Percentiles rank a stretch among this genome's conserved stretches.
Conservation (phyloP, 2,329 filamentous ascomycete genomes). For the Salinomyces thailandicus region DNA sequence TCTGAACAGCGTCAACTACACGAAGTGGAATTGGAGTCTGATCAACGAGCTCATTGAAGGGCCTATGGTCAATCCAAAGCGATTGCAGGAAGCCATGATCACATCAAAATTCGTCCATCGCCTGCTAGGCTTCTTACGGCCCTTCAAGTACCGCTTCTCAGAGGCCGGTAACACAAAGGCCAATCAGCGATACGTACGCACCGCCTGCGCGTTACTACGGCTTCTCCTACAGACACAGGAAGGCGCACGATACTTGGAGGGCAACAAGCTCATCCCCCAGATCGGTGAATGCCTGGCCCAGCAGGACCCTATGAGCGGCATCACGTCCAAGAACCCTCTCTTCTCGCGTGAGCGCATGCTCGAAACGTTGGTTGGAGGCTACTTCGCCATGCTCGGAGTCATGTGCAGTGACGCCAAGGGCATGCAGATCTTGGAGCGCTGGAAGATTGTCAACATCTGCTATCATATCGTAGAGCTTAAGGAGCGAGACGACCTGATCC, state of each 20-base stretch:
- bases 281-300: slow-evolving; percentile 93
- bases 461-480: slow-evolving; percentile 93
- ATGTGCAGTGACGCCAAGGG: slow-evolving; percentile 75
- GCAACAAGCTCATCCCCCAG: slow-evolving; percentile 88
- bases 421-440: slow-evolving; percentile 80
- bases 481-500: slow-evolving; percentile 83
- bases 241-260: slow-evolving; percentile 72
- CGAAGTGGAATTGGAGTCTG: slow-evolving; percentile 96
- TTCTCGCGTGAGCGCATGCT: slow-evolving; percentile 77
- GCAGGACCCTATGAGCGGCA: slow-evolving; percentile 68
- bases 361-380: slow-evolving; percentile 82
- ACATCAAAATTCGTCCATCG: slow-evolving; percentile 96
- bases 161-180: slow-evolving; percentile 82
- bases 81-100: slow-evolving; percentile 84
- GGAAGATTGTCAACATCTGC: slow-evolving; percentile 99
- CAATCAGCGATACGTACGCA: slow-evolving; percentile 86
- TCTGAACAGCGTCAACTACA: slow-evolving; percentile 76
- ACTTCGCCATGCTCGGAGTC: slow-evolving; percentile 84
- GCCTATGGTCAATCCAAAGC: slow-evolving; percentile 78
- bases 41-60: slow-evolving; percentile 87
- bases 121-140: slow-evolving; percentile 86
- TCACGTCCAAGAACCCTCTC: slow-evolving; percentile 72
- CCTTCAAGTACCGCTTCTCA: slow-evolving; percentile 93
- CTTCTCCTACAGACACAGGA: slow-evolving; percentile 77
- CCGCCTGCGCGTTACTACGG: slow-evolving; percentile 79